Evolutionary conservation across 371 early-diverging fungal genomes (phyloP).

Genomic region (Capillidium rhysosporum): DNA sequence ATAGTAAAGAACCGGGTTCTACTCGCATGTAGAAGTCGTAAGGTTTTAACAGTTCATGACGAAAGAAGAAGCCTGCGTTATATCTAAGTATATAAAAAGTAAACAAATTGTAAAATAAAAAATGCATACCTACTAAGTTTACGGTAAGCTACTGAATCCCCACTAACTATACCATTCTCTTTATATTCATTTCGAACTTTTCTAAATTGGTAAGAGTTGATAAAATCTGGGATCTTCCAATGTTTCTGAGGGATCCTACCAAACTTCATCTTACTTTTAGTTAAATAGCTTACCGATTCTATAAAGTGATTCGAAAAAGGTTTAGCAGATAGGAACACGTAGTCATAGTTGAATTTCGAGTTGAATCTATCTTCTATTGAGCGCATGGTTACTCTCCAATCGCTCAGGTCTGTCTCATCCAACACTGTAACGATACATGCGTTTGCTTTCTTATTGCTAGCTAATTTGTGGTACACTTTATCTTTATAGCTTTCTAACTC

Average conservation of each 20-base stretch:
- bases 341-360: conserved; percentile 62
- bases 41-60: conserved; percentile 47
- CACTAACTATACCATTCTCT: conserved; percentile 47
- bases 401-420: conserved; percentile 55
- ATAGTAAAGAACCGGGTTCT: conserved; percentile 70
- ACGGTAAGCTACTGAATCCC: conserved; percentile 64
- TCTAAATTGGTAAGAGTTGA: conserved; percentile 35
- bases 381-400: conserved; percentile 39
- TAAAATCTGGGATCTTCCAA: conserved; percentile 50
- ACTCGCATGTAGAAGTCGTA: conserved; percentile 92
- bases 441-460: background rate
- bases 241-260: conserved; percentile 36
- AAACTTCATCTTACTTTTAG: conserved; percentile 26
- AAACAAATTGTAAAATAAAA: background rate
- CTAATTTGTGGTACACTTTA: no score
- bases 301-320: conserved; percentile 56
- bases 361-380: conserved; percentile 76
- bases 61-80: conserved; percentile 67
- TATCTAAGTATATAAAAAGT: background rate
- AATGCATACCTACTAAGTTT: conserved; percentile 81
- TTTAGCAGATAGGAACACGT: conserved; percentile 70
- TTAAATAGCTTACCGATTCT: conserved; percentile 26
- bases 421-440: conserved; percentile 31
- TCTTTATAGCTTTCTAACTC: no score
- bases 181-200: conserved; percentile 32